Evolutionary conservation across 441 rosid species (phyloP), one percentile per base, ranked within the genome.

Genomic region (Pelargonium cotyledonis): DNA sequence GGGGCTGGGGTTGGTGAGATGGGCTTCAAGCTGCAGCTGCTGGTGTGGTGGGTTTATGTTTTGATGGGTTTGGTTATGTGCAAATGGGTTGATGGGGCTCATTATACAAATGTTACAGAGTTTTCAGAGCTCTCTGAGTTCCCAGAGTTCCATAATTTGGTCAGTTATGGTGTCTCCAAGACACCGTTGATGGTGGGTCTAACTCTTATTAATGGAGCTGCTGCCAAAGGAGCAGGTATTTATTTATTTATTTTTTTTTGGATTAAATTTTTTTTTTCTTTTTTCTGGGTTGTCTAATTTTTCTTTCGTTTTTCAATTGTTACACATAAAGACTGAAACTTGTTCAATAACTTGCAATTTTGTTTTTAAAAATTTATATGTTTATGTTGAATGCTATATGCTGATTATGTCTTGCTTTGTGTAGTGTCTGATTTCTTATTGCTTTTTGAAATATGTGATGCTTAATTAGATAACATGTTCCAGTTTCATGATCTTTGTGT

Each of bases 191-290:
- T 75, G 86, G 84, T 83, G 70, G 81, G 80, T 77, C 83, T 83
- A 19, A 83, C 83, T 57, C 75, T 81, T 65, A 81, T 85, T 66
- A 66, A 83, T 8, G 80, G 80, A 75, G 86, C 85, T 77, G 85
- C 66, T 38, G 72, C 85, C 69, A 81, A 85, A 78, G 89, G 83
- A 79, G 86, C 89, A 80, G 85, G 89, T 85, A 61, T 53, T 16
- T 38, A 49, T 18, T 51, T 26, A 23, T 38, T 18, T 10, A 21
- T 21, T 21, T 35, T 5, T 70, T 10, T 62, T 7, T 60, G 64
- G 64, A 35, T 23, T 23, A 60, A 10, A 9, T n/a, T 60, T 60
- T 4, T 6, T 6, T 23, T 60, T 60, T 7, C 23, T 21, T 21
- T 4, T 60, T 23, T 60, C 38, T 60, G 64, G 64, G 64, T 60